Evolutionary conservation across 208 protist species (phyloP), one percentile per base, ranked within the genome.

Genomic region (Crithidia acanthocephali): DNA sequence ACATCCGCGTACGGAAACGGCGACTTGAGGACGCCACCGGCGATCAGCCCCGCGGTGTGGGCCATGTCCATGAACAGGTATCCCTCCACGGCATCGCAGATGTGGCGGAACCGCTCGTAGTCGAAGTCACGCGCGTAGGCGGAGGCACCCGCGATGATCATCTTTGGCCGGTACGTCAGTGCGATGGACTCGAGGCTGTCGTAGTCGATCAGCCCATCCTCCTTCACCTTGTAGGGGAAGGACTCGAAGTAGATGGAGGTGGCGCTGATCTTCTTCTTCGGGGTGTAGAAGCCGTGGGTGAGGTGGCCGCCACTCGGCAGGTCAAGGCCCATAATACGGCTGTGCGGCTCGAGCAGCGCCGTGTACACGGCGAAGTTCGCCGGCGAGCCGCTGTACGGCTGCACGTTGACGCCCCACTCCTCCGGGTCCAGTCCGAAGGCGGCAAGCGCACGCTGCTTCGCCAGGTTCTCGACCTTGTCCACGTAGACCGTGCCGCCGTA

Each of bases 401-500:
- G 99, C 47, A 99, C 99, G 76, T 99, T 99, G 18, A 99, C 98
- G 44, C 97, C 98, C 99, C 99, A 99, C 79, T 98, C 76, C 30
- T 83, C 79, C 2, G 86, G 75, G 63, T 99, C 85, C 0, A 99
- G 75, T 28, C 81, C 47, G 80, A 99, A 99, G 47, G 97, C 97
- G 23, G 88, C 53, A 1, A 99, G 84, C 30, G 98, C 95, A 57
- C 99, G 94, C 40, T 91, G 63, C 53, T 93, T 90, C 68, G 92
- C 96, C 15, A 99, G 73, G 27, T 79, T 71, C 83, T 99, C 99
- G 23, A 99, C 86, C 81, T 97, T 33, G 86, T 99, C 99, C n/a
- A 99, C 97, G 74, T 95, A 91, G 79, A 99, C 87, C 37, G 98
- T 99, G 35, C 99, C 99, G 51, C 99, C 99, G 87, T 99, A 99